These are phyloP conservation scores for Annona cherimola DNA, from an alignment of 164 flowering plant species.

Conservation along the genomic window DNA sequence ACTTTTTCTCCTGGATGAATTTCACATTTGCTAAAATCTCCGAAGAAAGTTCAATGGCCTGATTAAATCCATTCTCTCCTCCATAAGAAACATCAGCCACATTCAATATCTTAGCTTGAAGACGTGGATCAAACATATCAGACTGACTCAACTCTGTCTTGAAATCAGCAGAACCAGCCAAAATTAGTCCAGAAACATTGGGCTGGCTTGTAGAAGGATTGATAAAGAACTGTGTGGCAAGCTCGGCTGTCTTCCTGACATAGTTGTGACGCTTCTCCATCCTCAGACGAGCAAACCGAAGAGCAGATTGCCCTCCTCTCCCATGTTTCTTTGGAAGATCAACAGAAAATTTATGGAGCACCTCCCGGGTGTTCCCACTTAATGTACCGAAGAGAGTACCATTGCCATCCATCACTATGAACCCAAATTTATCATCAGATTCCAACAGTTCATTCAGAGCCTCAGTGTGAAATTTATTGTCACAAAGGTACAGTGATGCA, in stretches of 20 bases:
- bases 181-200: constrained; percentile 39
- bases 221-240: constrained; percentile 19
- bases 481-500: constrained; percentile 40
- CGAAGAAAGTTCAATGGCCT: constrained; percentile 11
- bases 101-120: constrained; percentile 10
- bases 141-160: constrained; percentile 47
- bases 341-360: constrained; percentile 32
- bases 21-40: constrained; percentile 18
- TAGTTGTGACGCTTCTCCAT: constrained; percentile 19
- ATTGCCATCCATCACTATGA: constrained; percentile 32
- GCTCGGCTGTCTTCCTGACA: constrained; percentile 11
- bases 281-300: constrained; percentile 37
- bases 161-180: constrained; percentile 51
- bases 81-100: constrained; percentile 15
- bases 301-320: constrained; percentile 45
- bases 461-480: constrained; percentile 21
- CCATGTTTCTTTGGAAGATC: constrained; percentile 46
- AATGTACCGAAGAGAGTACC: constrained; percentile 46
- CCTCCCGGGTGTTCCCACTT: constrained; percentile 24
- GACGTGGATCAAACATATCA: constrained; percentile 47
- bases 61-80: constrained; percentile 12
- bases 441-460: constrained; percentile 11
- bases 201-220: constrained; percentile 45
- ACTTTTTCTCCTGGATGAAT: constrained; percentile 38
- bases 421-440: constrained; percentile 14